Evolutionary conservation across 371 early-diverging fungal genomes (phyloP).

Genomic region (Rhizopus sp.): DNA sequence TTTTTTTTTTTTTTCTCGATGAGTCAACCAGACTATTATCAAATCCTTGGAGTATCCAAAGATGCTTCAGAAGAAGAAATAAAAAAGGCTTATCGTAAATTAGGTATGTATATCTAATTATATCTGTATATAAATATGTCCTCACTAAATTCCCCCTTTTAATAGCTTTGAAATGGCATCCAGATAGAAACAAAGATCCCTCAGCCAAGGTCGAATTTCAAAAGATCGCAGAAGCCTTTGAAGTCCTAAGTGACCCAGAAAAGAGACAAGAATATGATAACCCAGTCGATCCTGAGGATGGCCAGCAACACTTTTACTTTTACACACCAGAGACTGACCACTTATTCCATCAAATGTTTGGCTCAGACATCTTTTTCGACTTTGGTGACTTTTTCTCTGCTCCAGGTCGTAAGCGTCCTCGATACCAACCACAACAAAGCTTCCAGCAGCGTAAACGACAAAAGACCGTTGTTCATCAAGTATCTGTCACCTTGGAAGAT

Average conservation of each 20-base stretch:
- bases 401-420: constrained; percentile 9
- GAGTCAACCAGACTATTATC: constrained; percentile 82
- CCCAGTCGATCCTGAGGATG: neutral
- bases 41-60: constrained; percentile 83
- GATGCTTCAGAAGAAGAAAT: constrained; percentile 83
- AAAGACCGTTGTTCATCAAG: constrained; percentile 61
- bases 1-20: neutral
- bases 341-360: neutral
- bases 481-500: constrained; percentile 90
- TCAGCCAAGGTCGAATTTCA: constrained; percentile 29
- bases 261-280: constrained; percentile 39
- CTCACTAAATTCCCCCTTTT: neutral
- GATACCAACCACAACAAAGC: constrained; percentile 7
- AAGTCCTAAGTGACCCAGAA: constrained; percentile 92
- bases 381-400: neutral
- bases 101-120: constrained; percentile 43
- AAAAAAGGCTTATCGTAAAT: constrained; percentile 91
- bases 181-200: constrained; percentile 53
- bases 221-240: constrained; percentile 93
- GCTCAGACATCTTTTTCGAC: neutral
- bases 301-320: neutral
- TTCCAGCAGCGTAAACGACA: neutral
- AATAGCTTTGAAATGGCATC: constrained; percentile 54
- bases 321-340: neutral
- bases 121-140: neutral